These are phyloP conservation scores for Phyllosticta citrichinensis DNA, from an alignment of 2,329 filamentous ascomycete species.

Conservation along the genomic window DNA sequence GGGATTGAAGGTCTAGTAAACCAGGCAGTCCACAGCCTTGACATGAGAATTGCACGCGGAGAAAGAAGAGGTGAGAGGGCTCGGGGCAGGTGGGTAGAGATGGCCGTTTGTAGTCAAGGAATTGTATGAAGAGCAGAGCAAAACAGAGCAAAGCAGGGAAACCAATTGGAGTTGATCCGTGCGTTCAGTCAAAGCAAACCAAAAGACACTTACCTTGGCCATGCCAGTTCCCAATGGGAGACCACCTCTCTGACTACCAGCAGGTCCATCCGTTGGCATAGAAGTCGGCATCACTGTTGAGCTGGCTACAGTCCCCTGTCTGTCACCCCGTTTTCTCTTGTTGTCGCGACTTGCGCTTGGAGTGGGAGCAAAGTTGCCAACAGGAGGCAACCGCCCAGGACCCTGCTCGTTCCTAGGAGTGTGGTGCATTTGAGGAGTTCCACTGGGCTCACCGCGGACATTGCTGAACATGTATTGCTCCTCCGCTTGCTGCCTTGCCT, in stretches of 20 bases:
- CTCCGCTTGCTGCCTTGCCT: conserved; percentile 48
- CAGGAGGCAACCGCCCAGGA: conserved; percentile 59
- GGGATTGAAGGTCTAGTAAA: not conserved
- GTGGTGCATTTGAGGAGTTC: conserved; percentile 36
- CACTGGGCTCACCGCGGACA: conserved; percentile 43
- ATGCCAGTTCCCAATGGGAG: conserved; percentile 19
- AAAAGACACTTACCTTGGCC: conserved; percentile 21
- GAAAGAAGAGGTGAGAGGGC: not conserved
- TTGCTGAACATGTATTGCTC: conserved; percentile 59
- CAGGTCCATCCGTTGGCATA: conserved; percentile 24
- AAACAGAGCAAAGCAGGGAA: not conserved
- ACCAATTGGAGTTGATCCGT: not conserved
- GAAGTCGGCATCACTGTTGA: conserved; percentile 23
- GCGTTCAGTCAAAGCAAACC: not conserved
- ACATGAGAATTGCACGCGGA: not conserved
- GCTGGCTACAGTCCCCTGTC: conserved; percentile 40
- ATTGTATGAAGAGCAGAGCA: not conserved
- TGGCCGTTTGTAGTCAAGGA: not conserved
- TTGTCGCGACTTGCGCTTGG: conserved; percentile 77
- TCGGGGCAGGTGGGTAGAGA: not conserved
- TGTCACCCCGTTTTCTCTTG: conserved; percentile 69
- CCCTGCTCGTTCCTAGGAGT: conserved; percentile 36
- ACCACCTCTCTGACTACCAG: conserved; percentile 15
- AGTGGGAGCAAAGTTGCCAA: conserved; percentile 86
- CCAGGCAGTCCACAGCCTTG: not conserved